Percentiles rank a stretch among this genome's conserved stretches.
Evolutionary conservation across 2,329 filamentous ascomycete species (phyloP).

Genomic region (Alternaria sp.): DNA sequence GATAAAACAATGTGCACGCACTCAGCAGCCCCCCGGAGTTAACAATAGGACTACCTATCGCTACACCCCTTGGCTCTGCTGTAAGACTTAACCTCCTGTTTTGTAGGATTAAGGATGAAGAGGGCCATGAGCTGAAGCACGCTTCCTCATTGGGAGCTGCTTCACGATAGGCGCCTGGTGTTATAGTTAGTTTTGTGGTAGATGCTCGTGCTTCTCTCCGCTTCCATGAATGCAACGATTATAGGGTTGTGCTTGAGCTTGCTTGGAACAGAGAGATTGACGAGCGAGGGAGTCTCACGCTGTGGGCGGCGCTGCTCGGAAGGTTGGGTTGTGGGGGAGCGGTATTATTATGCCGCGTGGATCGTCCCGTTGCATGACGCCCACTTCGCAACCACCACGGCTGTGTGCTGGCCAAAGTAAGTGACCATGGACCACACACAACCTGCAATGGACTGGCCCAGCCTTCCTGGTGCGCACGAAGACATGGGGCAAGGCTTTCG

Average conservation of each 20-base stretch:
- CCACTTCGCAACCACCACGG: conserved; percentile 3
- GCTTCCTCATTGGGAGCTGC: not conserved
- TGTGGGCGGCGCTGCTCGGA: not conserved
- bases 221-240: not conserved
- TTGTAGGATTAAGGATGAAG: not conserved
- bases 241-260: not conserved
- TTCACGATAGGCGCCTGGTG: conserved; percentile 8
- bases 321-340: not conserved
- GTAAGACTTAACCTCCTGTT: not conserved
- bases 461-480: conserved; percentile 5
- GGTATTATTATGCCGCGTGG: conserved; percentile 3
- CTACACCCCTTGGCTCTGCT: not conserved
- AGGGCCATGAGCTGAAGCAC: not conserved
- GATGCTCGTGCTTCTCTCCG: not conserved
- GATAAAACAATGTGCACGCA: conserved; percentile 10
- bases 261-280: not conserved
- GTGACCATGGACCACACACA: not conserved
- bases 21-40: conserved; percentile 10
- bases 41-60: conserved; percentile 16
- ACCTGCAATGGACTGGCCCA: conserved; percentile 8
- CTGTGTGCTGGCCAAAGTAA: not conserved
- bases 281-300: not conserved
- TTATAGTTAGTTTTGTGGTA: conserved; percentile 24
- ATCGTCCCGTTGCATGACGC: conserved; percentile 13
- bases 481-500: conserved; percentile 15